A percentile compares a stretch with the other conserved stretches of the same genome.
Evolutionary conservation across 176 grass and related monocot genomes (phyloP).

Genomic region (Canna indica): DNA sequence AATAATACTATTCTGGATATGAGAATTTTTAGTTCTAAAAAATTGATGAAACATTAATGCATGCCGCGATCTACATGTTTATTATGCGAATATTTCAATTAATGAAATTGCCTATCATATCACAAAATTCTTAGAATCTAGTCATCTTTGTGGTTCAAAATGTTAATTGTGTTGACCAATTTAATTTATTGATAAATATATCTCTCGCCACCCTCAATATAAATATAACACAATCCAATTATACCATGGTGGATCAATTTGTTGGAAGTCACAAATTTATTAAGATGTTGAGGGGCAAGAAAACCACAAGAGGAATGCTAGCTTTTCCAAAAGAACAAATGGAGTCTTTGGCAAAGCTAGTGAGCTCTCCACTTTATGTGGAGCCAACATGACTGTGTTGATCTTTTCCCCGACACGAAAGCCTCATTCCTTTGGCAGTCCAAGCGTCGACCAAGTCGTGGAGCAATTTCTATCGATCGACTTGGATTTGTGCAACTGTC

Average conservation of each 20-base stretch:
- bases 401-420: neutral
- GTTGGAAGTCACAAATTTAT: no score
- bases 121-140: neutral
- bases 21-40: no score
- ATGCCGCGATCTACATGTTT: neutral
- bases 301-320: neutral
- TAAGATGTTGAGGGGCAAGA: neutral
- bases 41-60: no score
- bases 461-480: neutral
- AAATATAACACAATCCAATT: no score
- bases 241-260: no score
- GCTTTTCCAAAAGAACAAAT: neutral
- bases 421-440: neutral
- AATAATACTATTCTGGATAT: no score
- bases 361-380: neutral
- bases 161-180: no score
- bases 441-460: neutral
- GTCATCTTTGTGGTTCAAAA: no score
- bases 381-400: neutral
- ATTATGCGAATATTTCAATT: no score
- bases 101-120: neutral
- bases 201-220: no score
- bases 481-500: neutral
- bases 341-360: neutral
- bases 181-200: no score